These are phyloP conservation scores for Cladosporium sp. DNA, from an alignment of 2,329 filamentous ascomycete species.

Conservation along the genomic window DNA sequence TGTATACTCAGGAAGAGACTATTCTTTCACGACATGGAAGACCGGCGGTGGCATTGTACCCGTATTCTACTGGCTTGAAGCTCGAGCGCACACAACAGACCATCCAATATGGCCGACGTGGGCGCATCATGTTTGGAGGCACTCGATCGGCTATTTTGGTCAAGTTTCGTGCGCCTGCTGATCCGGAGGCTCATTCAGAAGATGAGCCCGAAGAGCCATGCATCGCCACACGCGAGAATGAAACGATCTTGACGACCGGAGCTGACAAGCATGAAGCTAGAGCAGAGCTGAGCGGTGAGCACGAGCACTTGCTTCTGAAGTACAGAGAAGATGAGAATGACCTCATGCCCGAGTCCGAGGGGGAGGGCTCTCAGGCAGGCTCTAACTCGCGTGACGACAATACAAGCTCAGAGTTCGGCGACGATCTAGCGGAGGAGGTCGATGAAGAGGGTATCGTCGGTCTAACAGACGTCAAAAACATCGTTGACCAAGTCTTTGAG, in stretches of 20 bases:
- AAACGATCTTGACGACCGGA: slow-evolving; percentile 23
- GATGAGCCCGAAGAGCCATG: slow-evolving; percentile 20
- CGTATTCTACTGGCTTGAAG: slow-evolving; percentile 31
- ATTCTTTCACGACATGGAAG: slow-evolving; percentile 26
- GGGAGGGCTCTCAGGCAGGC: slow-evolving; percentile 17
- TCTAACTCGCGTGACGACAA: slow-evolving; percentile 29
- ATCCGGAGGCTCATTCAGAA: neutral
- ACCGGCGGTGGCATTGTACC: slow-evolving; percentile 32
- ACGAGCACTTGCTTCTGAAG: slow-evolving; percentile 31
- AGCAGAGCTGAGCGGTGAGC: slow-evolving; percentile 24
- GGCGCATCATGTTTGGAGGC: slow-evolving; percentile 7
- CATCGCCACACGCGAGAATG: slow-evolving; percentile 33
- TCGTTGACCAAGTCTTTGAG: slow-evolving; percentile 57
- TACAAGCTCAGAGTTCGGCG: slow-evolving; percentile 31
- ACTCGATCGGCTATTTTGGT: slow-evolving; percentile 1
- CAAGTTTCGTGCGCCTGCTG: neutral
- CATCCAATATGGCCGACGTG: slow-evolving; percentile 1
- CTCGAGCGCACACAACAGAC: neutral
- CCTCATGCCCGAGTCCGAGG: slow-evolving; percentile 21
- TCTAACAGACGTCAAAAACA: slow-evolving; percentile 50
- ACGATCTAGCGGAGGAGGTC: slow-evolving; percentile 52
- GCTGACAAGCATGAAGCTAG: slow-evolving; percentile 17
- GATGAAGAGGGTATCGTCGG: slow-evolving; percentile 38
- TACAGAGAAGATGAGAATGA: slow-evolving; percentile 40
- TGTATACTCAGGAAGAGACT: slow-evolving; percentile 24